These are phyloP conservation scores for Chiua sp. DNA, from an alignment of 1,284 basidiomycete genomes.

Conservation along the genomic window DNA sequence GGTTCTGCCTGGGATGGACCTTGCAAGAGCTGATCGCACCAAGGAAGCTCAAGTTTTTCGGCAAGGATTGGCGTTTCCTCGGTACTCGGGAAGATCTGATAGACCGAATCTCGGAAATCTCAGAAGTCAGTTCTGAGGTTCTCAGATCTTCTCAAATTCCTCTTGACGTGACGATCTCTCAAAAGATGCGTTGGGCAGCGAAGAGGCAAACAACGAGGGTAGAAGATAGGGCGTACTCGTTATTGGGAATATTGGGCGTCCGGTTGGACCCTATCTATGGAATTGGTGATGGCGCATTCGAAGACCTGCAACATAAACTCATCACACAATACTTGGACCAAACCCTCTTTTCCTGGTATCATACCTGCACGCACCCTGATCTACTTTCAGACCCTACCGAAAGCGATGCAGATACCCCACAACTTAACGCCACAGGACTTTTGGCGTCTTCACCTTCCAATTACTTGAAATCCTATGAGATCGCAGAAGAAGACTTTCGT, in stretches of 20 bases:
- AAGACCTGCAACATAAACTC: slow-evolving; percentile 26
- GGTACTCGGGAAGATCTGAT: slow-evolving; percentile 23
- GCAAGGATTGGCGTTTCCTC: slow-evolving; percentile 26
- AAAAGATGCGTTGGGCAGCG: slow-evolving; percentile 33
- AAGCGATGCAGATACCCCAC: neutral
- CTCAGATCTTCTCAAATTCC: slow-evolving; percentile 18
- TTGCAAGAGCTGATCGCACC: slow-evolving; percentile 36
- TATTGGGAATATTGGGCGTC: slow-evolving; percentile 31
- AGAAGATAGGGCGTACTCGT: slow-evolving; percentile 36
- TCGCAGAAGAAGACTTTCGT: slow-evolving; percentile 25
- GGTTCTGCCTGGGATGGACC: slow-evolving; percentile 36
- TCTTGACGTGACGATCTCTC: slow-evolving; percentile 23
- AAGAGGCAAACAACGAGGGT: slow-evolving; percentile 19
- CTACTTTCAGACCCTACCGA: neutral
- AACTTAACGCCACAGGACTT: slow-evolving; percentile 22
- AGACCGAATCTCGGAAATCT: slow-evolving; percentile 14
- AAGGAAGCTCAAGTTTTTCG: slow-evolving; percentile 27
- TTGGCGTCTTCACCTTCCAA: slow-evolving; percentile 28
- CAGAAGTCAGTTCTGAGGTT: slow-evolving; percentile 22
- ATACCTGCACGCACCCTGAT: neutral
- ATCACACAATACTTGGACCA: slow-evolving; percentile 27
- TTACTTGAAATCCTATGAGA: slow-evolving; percentile 25
- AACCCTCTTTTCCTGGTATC: slow-evolving; percentile 35
- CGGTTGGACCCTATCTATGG: slow-evolving; percentile 29
- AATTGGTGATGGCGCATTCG: slow-evolving; percentile 24